These are phyloP conservation scores for Ustilago lituana DNA, from an alignment of 1,284 basidiomycete genomes.

Conservation along the genomic window DNA sequence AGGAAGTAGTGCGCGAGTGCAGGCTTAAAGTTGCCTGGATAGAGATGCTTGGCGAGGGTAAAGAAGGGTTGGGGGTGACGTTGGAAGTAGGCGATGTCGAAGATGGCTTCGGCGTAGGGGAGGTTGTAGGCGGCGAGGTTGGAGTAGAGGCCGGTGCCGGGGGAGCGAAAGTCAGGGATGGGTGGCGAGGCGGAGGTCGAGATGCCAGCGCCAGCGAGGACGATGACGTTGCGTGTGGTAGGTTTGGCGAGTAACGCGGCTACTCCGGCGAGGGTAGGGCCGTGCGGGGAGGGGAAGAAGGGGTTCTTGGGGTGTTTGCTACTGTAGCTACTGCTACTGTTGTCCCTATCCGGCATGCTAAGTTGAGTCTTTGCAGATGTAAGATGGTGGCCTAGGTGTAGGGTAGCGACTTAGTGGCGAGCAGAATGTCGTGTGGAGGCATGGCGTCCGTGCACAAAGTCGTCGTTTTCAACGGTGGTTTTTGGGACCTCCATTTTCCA, in stretches of 20 bases:
- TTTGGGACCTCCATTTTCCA: no score
- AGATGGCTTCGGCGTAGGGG: slow-evolving; percentile 72
- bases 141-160: slow-evolving; percentile 71
- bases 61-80: slow-evolving; percentile 68
- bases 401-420: no score
- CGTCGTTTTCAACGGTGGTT: no score
- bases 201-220: slow-evolving; percentile 71
- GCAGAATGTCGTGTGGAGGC: no score
- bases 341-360: slow-evolving; percentile 2
- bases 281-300: slow-evolving; percentile 38
- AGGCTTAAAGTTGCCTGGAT: slow-evolving; percentile 85
- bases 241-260: slow-evolving; percentile 31
- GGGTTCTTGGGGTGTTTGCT: neutral
- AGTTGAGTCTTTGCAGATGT: no score
- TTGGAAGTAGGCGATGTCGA: slow-evolving; percentile 70
- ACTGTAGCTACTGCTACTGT: neutral
- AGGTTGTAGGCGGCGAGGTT: slow-evolving; percentile 71
- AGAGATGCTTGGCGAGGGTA: slow-evolving; percentile 77
- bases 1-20: slow-evolving; percentile 92
- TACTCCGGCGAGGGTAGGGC: slow-evolving; percentile 37
- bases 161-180: slow-evolving; percentile 69
- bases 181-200: slow-evolving; percentile 70
- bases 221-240: slow-evolving; percentile 67
- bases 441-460: no score
- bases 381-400: no score